Percentiles rank a stretch among this genome's conserved stretches.
Conservation (phyloP, 2,329 filamentous ascomycete genomes). For the Trichophyton benhamiae region DNA sequence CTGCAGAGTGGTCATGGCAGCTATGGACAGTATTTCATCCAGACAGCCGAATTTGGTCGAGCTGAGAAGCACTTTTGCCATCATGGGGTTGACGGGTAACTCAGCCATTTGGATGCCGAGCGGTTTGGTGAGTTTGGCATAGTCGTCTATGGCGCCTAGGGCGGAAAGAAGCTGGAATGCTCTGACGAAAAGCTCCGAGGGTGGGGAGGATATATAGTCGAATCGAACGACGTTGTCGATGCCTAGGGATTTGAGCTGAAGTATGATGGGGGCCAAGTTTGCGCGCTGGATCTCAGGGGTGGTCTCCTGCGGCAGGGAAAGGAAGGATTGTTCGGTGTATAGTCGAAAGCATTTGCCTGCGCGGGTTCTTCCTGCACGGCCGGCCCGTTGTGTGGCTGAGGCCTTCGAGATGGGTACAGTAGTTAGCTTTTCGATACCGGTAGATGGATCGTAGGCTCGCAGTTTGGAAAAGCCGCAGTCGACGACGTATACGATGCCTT, state of each 20-base stretch:
- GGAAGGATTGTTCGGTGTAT: conserved; percentile 67
- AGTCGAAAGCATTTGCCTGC: conserved; percentile 90
- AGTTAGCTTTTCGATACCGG: conserved; percentile 78
- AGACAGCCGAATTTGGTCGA: conserved; percentile 65
- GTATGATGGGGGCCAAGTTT: conserved; percentile 73
- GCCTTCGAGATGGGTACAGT: conserved; percentile 76
- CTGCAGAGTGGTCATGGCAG: conserved; percentile 83
- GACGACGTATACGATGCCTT: conserved; percentile 80
- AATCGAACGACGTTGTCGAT: conserved; percentile 92
- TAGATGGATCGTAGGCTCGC: conserved; percentile 68
- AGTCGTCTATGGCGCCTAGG: conserved; percentile 73
- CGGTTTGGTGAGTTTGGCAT: conserved; percentile 79
- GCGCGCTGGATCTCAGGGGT: conserved; percentile 85
- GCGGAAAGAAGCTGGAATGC: conserved; percentile 81
- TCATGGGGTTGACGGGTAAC: conserved; percentile 87
- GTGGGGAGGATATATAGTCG: conserved; percentile 75
- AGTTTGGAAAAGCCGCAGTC: conserved; percentile 88
- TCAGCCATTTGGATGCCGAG: conserved; percentile 89
- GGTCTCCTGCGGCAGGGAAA: conserved; percentile 55
- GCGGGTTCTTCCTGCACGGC: conserved; percentile 75
- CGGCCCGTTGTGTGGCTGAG: conserved; percentile 80
- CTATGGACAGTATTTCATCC: conserved; percentile 77
- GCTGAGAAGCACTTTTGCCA: conserved; percentile 73
- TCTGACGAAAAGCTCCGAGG: conserved; percentile 69
- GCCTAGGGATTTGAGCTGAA: conserved; percentile 87